These are phyloP conservation scores for Ascochyta fabae DNA, from an alignment of 2,329 filamentous ascomycete species.

Conservation along the genomic window DNA sequence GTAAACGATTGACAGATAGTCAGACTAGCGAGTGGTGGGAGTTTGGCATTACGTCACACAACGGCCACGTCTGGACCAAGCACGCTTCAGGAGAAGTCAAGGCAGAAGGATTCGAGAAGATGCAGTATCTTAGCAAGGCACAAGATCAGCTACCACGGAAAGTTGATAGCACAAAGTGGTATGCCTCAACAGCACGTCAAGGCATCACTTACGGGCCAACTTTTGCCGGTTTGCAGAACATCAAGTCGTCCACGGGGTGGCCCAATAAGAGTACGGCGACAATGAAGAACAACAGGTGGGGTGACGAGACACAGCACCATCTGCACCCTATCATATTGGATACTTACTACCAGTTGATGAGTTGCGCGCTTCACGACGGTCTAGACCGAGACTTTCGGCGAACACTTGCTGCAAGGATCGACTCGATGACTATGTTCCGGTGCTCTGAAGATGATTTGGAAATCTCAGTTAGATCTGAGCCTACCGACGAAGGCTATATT, in stretches of 20 bases:
- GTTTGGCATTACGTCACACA: constrained; percentile 21
- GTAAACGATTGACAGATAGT: constrained; percentile 12
- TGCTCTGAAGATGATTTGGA: too few species aligned
- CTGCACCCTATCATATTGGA: not conserved
- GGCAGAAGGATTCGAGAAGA: not conserved
- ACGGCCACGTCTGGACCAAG: constrained; percentile 26
- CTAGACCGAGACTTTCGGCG: not conserved
- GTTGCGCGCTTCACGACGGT: not conserved
- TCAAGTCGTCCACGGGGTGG: not conserved
- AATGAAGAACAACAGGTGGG: not conserved
- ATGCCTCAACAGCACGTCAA: not conserved
- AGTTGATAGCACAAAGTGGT: not conserved
- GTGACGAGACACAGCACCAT: not conserved
- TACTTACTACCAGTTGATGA: not conserved
- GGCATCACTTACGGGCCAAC: not conserved
- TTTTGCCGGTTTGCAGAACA: constrained; percentile 1
- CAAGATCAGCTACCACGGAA: not conserved
- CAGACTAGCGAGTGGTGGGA: constrained; percentile 21
- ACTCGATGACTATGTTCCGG: not conserved
- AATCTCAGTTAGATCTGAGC: too few species aligned
- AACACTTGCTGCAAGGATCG: not conserved
- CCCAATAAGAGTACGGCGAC: not conserved
- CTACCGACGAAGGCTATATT: too few species aligned
- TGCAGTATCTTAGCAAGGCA: too few species aligned
- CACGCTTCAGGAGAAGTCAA: constrained; percentile 26